phyloP scores from a whole-genome alignment of 768 basidiomycete genomes.

The Lanmaoa rubissima region DNA sequence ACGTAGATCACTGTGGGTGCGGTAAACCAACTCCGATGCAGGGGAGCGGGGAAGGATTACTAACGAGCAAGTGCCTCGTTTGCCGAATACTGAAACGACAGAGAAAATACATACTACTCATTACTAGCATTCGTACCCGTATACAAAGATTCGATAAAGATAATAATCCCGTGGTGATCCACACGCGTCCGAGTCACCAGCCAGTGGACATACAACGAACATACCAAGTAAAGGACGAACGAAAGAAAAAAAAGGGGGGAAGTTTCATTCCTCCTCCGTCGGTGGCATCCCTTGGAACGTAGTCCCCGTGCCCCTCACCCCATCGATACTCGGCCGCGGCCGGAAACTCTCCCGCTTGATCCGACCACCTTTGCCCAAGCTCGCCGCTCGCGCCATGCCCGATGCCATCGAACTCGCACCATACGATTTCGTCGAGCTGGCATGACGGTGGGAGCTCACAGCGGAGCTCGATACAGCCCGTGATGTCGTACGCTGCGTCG shows the following conservation, averaged over 20 bases:
- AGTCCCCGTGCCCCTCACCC: slow-evolving; percentile 9
- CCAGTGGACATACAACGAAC: slow-evolving; percentile 13
- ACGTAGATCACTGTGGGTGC: slow-evolving; percentile 11
- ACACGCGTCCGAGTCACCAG: slow-evolving; percentile 17
- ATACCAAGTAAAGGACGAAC: neutral
- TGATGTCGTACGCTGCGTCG: slow-evolving; percentile 30
- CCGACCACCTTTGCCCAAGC: slow-evolving; percentile 46
- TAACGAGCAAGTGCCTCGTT: neutral
- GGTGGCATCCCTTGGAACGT: slow-evolving; percentile 27
- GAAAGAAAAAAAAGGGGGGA: neutral
- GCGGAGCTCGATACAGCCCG: slow-evolving; percentile 16
- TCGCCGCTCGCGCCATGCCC: slow-evolving; percentile 11
- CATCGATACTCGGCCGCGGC: slow-evolving; percentile 73
- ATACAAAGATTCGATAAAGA: slow-evolving; percentile 25
- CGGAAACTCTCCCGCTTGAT: slow-evolving; percentile 78
- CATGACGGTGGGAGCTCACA: slow-evolving; percentile 10
- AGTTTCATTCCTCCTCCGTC: slow-evolving; percentile 26
- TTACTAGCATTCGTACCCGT: neutral
- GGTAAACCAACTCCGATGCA: no score
- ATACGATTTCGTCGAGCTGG: slow-evolving; percentile 13
- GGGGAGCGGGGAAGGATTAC: neutral
- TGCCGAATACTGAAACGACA: neutral
- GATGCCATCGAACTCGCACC: slow-evolving; percentile 10
- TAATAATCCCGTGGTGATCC: slow-evolving; percentile 13
- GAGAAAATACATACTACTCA: slow-evolving; percentile 1